Evolutionary conservation across 2,329 filamentous ascomycete species (phyloP).

Genomic region (Fusarium sp.): DNA sequence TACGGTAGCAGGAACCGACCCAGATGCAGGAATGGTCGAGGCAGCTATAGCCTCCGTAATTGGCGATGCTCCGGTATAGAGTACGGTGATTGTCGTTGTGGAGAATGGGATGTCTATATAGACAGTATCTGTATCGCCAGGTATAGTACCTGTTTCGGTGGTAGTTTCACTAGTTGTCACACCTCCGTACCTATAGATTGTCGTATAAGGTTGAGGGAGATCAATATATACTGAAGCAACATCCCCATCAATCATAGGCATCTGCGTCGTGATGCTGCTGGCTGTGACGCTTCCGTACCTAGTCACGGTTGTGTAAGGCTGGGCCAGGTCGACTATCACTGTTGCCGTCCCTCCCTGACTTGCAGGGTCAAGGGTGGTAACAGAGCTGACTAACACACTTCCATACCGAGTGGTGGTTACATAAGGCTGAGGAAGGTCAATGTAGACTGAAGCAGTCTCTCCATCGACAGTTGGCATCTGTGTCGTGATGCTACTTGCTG

Average conservation of each 20-base stretch:
- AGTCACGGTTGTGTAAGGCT: neutral
- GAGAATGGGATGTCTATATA: neutral
- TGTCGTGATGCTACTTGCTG: neutral
- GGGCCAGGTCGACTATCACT: neutral
- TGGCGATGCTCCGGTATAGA: neutral
- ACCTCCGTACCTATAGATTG: neutral
- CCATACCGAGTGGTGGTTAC: neutral
- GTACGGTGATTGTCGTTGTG: neutral
- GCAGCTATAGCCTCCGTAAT: neutral
- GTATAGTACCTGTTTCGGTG: neutral
- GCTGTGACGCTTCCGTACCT: neutral
- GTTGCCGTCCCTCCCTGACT: neutral
- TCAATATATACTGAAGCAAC: neutral
- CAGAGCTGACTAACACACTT: neutral
- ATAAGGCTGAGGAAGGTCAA: neutral
- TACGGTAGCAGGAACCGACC: neutral
- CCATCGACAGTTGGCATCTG: neutral
- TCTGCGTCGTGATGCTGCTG: neutral
- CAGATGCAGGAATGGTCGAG: fast-evolving
- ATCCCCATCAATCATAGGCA: neutral
- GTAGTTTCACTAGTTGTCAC: neutral
- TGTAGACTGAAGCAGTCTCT: neutral
- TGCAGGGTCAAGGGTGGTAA: neutral
- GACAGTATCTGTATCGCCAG: neutral
- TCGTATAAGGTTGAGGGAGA: neutral